phyloP scores from a whole-genome alignment of 1,139 yeast genomes.

The Candida tunisiensis region DNA sequence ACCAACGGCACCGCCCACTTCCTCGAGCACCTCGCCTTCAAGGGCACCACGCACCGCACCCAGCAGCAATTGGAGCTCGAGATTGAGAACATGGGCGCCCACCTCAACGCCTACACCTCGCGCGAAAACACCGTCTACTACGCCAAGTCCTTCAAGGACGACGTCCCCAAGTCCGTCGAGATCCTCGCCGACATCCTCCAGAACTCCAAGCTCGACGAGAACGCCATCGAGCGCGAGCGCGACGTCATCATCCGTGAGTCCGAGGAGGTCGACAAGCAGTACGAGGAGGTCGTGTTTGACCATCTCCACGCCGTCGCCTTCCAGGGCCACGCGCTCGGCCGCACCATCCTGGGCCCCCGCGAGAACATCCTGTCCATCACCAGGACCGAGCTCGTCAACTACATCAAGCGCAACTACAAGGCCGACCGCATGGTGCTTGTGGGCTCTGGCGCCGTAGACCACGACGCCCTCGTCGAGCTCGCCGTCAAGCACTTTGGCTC shows the following conservation, averaged over 20 bases:
- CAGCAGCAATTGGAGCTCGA: slow-evolving; percentile 80
- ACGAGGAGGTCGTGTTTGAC: slow-evolving; percentile 95
- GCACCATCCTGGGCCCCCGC: slow-evolving; percentile 94
- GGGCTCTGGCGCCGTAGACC: slow-evolving; percentile 90
- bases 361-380: slow-evolving; percentile 71
- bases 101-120: slow-evolving; percentile 91
- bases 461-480: slow-evolving; percentile 58
- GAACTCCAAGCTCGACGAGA: slow-evolving; percentile 60
- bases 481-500: slow-evolving; percentile 69
- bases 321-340: slow-evolving; percentile 83
- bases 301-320: slow-evolving; percentile 88
- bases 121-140: slow-evolving; percentile 95
- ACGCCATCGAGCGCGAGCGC: slow-evolving; percentile 88
- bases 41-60: slow-evolving; percentile 75
- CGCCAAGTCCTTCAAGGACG: slow-evolving; percentile 70
- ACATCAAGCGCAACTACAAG: slow-evolving; percentile 74
- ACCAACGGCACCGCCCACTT: slow-evolving; percentile 95
- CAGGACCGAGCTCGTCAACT: slow-evolving; percentile 57
- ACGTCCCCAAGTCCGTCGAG: slow-evolving; percentile 75
- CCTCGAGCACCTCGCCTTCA: slow-evolving; percentile 88
- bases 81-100: slow-evolving; percentile 93
- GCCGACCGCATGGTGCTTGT: slow-evolving; percentile 97
- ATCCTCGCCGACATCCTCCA: slow-evolving; percentile 83
- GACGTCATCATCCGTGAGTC: slow-evolving; percentile 92
- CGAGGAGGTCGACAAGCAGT: slow-evolving; percentile 96